phyloP scores from a whole-genome alignment of 208 protist genomes.

The Trypanosoma avium region DNA sequence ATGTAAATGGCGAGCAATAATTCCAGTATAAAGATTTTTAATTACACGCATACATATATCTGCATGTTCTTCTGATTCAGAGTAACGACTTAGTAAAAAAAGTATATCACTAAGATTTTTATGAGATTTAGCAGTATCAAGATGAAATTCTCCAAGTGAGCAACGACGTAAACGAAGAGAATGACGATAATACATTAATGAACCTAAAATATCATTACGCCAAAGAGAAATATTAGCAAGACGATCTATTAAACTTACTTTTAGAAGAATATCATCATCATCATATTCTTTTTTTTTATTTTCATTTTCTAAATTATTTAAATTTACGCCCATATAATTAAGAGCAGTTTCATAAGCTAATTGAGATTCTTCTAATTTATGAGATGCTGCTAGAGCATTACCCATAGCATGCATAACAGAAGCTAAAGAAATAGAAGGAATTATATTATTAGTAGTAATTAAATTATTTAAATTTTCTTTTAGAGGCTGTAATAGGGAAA shows the following conservation, averaged over 20 bases:
- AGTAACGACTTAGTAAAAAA: neutral
- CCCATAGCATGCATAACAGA: neutral
- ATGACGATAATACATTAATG: neutral
- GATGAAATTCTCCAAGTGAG: neutral
- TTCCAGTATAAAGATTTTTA: constrained; percentile 1
- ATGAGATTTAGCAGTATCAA: constrained; percentile 1
- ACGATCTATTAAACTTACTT: neutral
- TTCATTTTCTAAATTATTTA: no score
- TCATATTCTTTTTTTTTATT: no score
- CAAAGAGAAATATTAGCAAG: neutral
- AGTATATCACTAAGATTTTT: constrained; percentile 3
- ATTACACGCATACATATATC: constrained; percentile 2
- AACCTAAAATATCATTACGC: neutral
- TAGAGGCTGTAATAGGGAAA: neutral
- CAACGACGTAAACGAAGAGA: neutral
- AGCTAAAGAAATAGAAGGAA: neutral
- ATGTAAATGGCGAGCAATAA: neutral
- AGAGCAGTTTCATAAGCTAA: neutral
- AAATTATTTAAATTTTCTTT: neutral
- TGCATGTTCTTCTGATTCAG: constrained; percentile 1
- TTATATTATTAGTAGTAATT: neutral
- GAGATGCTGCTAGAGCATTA: neutral
- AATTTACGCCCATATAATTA: neutral
- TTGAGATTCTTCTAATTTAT: neutral
- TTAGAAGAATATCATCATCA: neutral